Conservation (phyloP, 768 basidiomycete species). For the Xerocomellus dryophilus region DNA sequence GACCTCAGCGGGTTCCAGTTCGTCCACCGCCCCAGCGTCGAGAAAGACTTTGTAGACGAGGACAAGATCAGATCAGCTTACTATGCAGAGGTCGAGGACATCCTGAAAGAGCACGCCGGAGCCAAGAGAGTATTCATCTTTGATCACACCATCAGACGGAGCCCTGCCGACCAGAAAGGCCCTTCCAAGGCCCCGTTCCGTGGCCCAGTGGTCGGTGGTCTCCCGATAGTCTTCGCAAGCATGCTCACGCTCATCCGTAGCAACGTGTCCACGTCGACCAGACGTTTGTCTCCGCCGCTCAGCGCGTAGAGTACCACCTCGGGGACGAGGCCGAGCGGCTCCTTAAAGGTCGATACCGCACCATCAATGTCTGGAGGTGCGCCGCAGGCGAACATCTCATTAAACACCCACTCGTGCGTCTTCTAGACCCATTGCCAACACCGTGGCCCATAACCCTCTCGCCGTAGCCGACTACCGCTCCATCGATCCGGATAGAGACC, state of each 20-base stretch:
- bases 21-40: conserved; percentile 30
- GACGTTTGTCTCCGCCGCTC: conserved; percentile 35
- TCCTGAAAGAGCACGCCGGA: conserved; percentile 39
- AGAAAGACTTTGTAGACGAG: conserved; percentile 41
- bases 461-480: conserved; percentile 41
- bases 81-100: conserved; percentile 41
- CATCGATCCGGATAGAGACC: conserved; percentile 36
- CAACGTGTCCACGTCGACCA: conserved; percentile 46
- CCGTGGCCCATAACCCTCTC: conserved; percentile 41
- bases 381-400: not conserved
- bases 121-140: conserved; percentile 43
- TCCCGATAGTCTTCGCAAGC: not conserved
- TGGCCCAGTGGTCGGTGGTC: conserved; percentile 34
- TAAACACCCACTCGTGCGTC: not conserved
- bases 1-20: conserved; percentile 48
- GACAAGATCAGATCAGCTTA: conserved; percentile 37
- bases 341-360: conserved; percentile 39
- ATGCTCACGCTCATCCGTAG: conserved; percentile 16
- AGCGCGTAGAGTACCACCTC: conserved; percentile 39
- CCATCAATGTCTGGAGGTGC: conserved; percentile 47
- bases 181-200: conserved; percentile 11
- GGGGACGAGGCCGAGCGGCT: conserved; percentile 41
- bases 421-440: conserved; percentile 35
- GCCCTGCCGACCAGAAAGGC: not conserved
- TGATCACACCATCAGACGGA: conserved; percentile 44